Percentiles rank a stretch among this genome's conserved stretches.
phyloP scores from a whole-genome alignment of 352 stramenopile genomes.

The Globisporangium mamillatum region DNA sequence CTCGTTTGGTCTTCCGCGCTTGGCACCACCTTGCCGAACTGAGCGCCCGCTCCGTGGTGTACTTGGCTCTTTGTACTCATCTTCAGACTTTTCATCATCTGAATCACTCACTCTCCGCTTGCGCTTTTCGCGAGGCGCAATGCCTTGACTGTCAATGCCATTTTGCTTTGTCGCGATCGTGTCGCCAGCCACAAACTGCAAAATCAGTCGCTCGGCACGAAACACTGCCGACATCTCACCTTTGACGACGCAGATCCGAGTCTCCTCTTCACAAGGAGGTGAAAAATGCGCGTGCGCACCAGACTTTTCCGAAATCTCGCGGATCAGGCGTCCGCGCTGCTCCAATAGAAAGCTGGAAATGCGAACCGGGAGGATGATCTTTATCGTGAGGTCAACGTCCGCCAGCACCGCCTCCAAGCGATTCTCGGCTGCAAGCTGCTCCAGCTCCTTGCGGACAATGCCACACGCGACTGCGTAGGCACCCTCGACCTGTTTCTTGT shows the following conservation, averaged over 20 bases:
- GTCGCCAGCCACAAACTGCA: conserved; percentile 61
- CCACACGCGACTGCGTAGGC: conserved; percentile 30
- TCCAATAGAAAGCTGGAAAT: conserved; percentile 53
- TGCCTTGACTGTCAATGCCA: neutral
- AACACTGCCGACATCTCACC: conserved; percentile 51
- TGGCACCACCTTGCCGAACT: neutral
- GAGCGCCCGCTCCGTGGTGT: neutral
- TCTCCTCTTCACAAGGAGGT: conserved; percentile 32
- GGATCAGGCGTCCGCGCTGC: conserved; percentile 44
- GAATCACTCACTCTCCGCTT: conserved; percentile 37
- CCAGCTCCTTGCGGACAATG: conserved; percentile 23
- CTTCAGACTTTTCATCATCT: conserved; percentile 17
- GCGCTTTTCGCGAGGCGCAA: conserved; percentile 16
- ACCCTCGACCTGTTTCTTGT: conserved; percentile 37
- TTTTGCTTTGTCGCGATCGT: conserved; percentile 41
- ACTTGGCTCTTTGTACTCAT: neutral
- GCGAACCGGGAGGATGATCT: conserved; percentile 41
- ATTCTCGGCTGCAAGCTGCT: conserved; percentile 32
- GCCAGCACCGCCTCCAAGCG: conserved; percentile 1
- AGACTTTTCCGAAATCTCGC: conserved; percentile 50
- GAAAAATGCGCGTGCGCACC: conserved; percentile 50
- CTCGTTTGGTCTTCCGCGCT: conserved; percentile 2
- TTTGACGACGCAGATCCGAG: conserved; percentile 49
- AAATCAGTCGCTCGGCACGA: conserved; percentile 48
- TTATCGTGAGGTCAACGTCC: conserved; percentile 36